Base-by-base conservation (phyloP, 139 green algal genomes). In the Yamagishiella unicocca region DNA sequence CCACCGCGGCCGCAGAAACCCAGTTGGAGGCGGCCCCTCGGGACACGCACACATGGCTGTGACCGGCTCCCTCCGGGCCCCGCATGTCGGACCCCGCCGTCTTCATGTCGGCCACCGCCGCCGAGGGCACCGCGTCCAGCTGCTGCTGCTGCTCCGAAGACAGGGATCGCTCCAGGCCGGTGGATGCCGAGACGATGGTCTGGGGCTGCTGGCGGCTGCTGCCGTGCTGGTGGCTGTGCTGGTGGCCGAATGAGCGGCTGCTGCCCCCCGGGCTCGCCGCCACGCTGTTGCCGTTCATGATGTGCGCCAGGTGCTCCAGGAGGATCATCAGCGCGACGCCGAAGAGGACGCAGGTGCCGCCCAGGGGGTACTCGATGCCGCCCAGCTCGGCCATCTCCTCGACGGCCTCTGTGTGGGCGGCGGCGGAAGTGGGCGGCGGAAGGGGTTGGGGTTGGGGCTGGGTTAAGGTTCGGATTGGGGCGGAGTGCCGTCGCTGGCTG, bases 41-140 rank as follows among this genome's bases (percentile, higher is more conserved):
- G 1, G 61, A 76, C n/a, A 85, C 78, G 24, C 78, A 85, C 78
- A 62, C 78, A 61, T 85, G 78, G n/a, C 27, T 38, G 78, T 85
- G 78, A 14, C 50, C 58, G 6, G 53, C 24, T 21, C 35, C 38
- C 14, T 35, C 68, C 8, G 64, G 4, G 21, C 64, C 8, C 27
- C 17, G 6, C 33, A 7, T 29, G 66, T 35, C 37, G 66, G 33
- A 1, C 33, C 45, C 64, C 64, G 25, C 7, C 9, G 31, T 4
- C 33, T 73, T n/a, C 64, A 73, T 9, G n/a, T 73, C n/a, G 17
- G 50, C 50, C 37, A 55, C 70, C 27, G 70, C 38, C 14, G 70
- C 38, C 21, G 37, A 55, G 21, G 70, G 19, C 7, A 24, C 70
- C 37, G 4, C 6, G 14, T 38, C 8, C 25, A 22, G 4, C 37